Conservation (phyloP, 176 grass and related monocot species). For the Musa troglodytarum region DNA sequence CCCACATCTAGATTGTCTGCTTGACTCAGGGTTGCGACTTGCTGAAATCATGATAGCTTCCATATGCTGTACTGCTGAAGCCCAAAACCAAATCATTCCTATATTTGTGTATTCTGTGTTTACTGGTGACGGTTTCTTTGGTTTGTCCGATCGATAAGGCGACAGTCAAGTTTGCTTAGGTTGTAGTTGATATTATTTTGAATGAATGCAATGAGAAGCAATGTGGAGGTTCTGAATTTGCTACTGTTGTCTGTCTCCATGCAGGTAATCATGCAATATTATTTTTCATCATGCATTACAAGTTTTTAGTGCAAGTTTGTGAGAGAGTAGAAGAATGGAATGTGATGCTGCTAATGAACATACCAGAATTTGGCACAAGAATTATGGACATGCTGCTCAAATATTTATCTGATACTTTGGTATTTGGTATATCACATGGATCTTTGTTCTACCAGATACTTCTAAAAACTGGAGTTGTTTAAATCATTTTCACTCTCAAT, state of each 20-base stretch:
- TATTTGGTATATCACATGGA: no score
- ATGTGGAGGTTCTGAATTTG: neutral
- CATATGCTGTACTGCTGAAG: neutral
- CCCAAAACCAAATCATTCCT: neutral
- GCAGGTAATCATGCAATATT: neutral
- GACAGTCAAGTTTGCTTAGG: no score
- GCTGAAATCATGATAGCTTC: neutral
- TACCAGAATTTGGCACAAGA: no score
- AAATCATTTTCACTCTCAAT: no score
- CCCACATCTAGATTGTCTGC: neutral
- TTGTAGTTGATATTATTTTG: neutral
- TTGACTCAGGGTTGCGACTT: neutral
- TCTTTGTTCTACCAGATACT: no score
- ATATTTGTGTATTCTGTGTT: conserved; percentile 1
- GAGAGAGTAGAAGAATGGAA: no score
- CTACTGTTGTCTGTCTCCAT: neutral
- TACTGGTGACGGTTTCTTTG: neutral
- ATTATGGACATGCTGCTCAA: no score
- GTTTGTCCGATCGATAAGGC: neutral
- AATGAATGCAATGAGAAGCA: neutral
- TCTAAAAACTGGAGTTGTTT: no score
- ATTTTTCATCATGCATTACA: no score
- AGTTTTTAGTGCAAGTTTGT: no score
- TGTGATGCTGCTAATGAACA: no score
- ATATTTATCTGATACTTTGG: no score